Conservation (phyloP, 805 yeast species). For the Metschnikowia proteae region DNA sequence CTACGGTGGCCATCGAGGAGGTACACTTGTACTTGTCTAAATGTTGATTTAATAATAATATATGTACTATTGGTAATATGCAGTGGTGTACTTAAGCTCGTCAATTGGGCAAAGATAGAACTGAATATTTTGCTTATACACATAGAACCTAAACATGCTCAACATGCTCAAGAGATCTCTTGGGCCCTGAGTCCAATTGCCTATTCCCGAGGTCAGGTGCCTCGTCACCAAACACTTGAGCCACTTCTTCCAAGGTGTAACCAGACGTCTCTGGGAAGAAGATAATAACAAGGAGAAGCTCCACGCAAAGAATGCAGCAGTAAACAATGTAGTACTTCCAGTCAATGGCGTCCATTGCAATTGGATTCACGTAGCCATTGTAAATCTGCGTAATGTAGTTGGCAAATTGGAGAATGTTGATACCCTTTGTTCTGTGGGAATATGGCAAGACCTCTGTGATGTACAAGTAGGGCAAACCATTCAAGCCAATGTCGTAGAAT, state of each 20-base stretch:
- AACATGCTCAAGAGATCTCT: slow-evolving; percentile 10
- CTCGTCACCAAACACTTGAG: slow-evolving; percentile 38
- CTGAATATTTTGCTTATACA: background rate
- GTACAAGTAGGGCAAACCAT: slow-evolving; percentile 46
- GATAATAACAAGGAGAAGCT: slow-evolving; percentile 27
- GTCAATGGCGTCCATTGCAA: slow-evolving; percentile 38
- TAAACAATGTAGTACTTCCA: slow-evolving; percentile 45
- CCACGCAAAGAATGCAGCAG: slow-evolving; percentile 29
- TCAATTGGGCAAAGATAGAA: background rate
- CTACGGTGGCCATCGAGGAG: background rate
- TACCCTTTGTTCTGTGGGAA: slow-evolving; percentile 41
- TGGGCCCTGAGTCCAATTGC: slow-evolving; percentile 3
- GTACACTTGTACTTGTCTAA: slow-evolving; percentile 1
- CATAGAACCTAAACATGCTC: slow-evolving; percentile 6
- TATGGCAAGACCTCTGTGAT: slow-evolving; percentile 41
- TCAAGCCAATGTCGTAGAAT: slow-evolving; percentile 40
- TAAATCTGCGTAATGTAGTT: slow-evolving; percentile 20
- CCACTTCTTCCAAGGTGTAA: slow-evolving; percentile 42
- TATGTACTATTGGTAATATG: background rate
- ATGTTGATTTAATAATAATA: background rate
- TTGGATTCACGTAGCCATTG: slow-evolving; percentile 25
- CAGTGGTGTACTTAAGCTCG: background rate
- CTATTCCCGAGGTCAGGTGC: slow-evolving; percentile 12
- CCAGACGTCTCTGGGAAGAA: slow-evolving; percentile 43
- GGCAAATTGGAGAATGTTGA: slow-evolving; percentile 26